Conservation (phyloP, 345 rosid species). For the Microcos paniculata region DNA sequence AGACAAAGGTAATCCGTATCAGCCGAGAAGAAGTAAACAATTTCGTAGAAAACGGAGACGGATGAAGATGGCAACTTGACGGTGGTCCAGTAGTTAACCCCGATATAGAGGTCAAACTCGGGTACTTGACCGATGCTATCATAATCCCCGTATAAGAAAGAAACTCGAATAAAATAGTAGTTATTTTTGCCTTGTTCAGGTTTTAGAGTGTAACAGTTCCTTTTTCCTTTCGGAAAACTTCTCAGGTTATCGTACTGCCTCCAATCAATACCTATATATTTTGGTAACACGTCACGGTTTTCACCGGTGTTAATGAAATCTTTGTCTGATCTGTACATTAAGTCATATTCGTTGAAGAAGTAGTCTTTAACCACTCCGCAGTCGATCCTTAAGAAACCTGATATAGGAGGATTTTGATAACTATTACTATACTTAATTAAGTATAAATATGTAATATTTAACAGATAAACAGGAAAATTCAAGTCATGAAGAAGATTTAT, state of each 20-base stretch:
- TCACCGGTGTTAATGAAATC: slow-evolving; percentile 18
- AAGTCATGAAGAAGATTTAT: no score
- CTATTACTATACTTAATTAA: no score
- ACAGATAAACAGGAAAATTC: no score
- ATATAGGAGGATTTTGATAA: no score
- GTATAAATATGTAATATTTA: no score
- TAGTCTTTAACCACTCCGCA: slow-evolving; percentile 9
- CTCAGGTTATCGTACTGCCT: neutral
- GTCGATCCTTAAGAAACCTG: slow-evolving; percentile 29
- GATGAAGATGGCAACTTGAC: accelerated
- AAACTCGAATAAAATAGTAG: no score
- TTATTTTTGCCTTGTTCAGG: no score
- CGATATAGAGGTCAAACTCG: slow-evolving; percentile 24
- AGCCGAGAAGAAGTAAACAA: no score
- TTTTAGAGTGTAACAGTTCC: no score
- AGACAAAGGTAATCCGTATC: no score
- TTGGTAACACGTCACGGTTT: neutral
- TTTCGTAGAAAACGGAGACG: accelerated
- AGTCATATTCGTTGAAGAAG: neutral
- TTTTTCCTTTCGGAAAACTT: slow-evolving; percentile 18
- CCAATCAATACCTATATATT: neutral
- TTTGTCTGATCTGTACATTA: slow-evolving; percentile 3
- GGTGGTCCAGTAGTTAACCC: slow-evolving; percentile 12
- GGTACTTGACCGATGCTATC: slow-evolving; percentile 5
- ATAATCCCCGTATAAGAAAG: slow-evolving; percentile 25